Base-by-base conservation (phyloP, 257 asterid genomes). In the Haberlea rhodopensis region DNA sequence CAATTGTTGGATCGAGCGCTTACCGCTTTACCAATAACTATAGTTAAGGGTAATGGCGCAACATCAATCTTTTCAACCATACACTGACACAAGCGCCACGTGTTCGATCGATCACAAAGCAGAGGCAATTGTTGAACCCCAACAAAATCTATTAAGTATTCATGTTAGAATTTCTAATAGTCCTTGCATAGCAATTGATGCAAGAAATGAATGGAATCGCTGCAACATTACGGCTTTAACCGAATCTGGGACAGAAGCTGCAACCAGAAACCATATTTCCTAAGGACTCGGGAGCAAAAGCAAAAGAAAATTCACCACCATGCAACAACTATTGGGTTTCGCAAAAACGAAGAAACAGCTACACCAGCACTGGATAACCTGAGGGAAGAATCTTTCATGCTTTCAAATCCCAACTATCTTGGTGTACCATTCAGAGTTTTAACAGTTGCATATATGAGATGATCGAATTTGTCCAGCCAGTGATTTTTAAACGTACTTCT, bases 221-320 rank as follows among this genome's bases (percentile, higher is more conserved):
- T 84, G 94, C 75, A 84, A 67, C 70, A 88, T 75, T 77, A 83
- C 96, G 8, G 91, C 81, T 76, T 85, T 88, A 55, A 88, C 87
- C 3, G 82, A 64, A 75, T 84, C 91, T 34, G 96, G 95, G 57
- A 85, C 78, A 2, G 89, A 81, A 65, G 85, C 95, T 88, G 91
- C 74, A 75, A 1, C 49, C 29, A n/a, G 29, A 68, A 51, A 67
- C 37, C 25, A 54, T 45, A 31, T 60, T 45, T 31, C 46, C 6
- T 57, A 22, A 46, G n/a, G 57, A 60, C 59, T 37, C n/a, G n/a
- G n/a, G n/a, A n/a, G n/a, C n/a, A n/a, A 37, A 54, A 28, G 34
- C 51, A 61, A 25, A 21, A 64, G 16, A 27, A 29, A 32, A n/a
- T 16, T 6, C 13, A 43, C n/a, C n/a, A 23, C 54, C 29, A 23